Base-by-base conservation (phyloP, 2,329 filamentous ascomycete species). In the Penicillium thymicola region DNA sequence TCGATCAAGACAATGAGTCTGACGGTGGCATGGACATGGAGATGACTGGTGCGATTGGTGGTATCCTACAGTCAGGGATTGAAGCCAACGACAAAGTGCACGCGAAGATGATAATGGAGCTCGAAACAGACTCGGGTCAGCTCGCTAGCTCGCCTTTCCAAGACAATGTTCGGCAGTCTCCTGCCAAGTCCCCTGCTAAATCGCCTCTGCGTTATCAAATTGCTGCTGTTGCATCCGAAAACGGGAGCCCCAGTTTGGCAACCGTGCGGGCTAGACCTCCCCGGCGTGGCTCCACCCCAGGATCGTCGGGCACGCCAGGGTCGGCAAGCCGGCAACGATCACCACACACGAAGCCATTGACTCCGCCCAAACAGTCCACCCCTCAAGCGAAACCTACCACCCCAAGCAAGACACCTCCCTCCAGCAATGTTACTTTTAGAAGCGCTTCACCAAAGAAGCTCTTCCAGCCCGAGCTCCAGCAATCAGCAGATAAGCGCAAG, bases 81-180 rank as follows among this genome's bases (percentile, higher is more conserved):
- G 71, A 61, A 67, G 68, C 69, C 21, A 75, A 75, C 47, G 72
- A 75, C 36, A 79, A 79, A 38, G 69, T 73, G 9, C 74, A 80
- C 54, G 83, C 80, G 9, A 86, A 83, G 67, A 78, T 78, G 45
- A 69, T 83, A 13, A 84, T 86, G 82, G 83, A 86, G 62, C 73
- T 82, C 61, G 85, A 87, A 65, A 79, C 75, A 14, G 77, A 83
- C 28, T 78, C 82, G 47, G 68, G 69, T 8, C 77, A 81, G 43
- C 59, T 77, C 36, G 70, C 64, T 21, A 79, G 76, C 61, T 81
- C 79, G 27, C 78, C 79, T 21, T 79, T 81, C 48, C 73, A 73
- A 58, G 70, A 73, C n/a, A 65, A 61, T 32, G 69, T 70, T 40
- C 62, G 64, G 40, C 63, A 61, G 27, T 72, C 73, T 21, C 72